Base-by-base conservation (phyloP, 306 rosid genomes). In the Cucurbita maxima region DNA sequence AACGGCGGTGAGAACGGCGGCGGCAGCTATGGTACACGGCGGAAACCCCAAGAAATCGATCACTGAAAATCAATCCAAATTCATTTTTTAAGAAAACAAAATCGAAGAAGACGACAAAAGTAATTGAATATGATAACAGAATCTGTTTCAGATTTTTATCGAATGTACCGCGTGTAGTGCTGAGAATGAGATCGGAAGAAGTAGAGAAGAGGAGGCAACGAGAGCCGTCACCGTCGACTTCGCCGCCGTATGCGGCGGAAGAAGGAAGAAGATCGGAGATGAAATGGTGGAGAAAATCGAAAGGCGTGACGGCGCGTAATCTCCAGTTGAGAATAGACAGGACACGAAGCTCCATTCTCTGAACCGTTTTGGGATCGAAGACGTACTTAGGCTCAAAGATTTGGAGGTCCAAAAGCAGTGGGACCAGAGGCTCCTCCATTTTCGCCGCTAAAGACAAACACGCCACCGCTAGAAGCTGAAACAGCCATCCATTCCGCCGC, bases 391-490 rank as follows among this genome's bases (percentile, higher is more conserved):
- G 89, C 0, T 84, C 81, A 55, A 68, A 79, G 84, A 80, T 34
- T 75, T 91, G 97, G 5, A 91, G 87, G 80, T 82, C 92, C 15
- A 84, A 43, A 34, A 91, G 79, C 8, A 69, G 69, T 0, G 96
- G 97, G 55, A 85, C 87, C 34, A 51, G 58, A 0, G 84, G 74
- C 63, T 87, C 96, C 66, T 84, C 97, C 92, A 91, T 88, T 79
- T 91, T 91, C 58, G 92, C 92, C 52, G 97, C 97, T 6, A 91
- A 44, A 51, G 92, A 91, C 82, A 88, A 77, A 51, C 97, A 88
- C 7, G 92, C 92, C 79, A 88, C 92, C 3, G 96, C 80, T n/a
- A 88, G 69, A 7, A 91, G 91, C 77, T 86, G 92, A 79, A 82
- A 85, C 75, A 85, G 75, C 97, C 97, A 87, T 74, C 82, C 85